These are phyloP conservation scores for Termitomyces sp. DNA, from an alignment of 768 basidiomycete genomes.

Conservation along the genomic window DNA sequence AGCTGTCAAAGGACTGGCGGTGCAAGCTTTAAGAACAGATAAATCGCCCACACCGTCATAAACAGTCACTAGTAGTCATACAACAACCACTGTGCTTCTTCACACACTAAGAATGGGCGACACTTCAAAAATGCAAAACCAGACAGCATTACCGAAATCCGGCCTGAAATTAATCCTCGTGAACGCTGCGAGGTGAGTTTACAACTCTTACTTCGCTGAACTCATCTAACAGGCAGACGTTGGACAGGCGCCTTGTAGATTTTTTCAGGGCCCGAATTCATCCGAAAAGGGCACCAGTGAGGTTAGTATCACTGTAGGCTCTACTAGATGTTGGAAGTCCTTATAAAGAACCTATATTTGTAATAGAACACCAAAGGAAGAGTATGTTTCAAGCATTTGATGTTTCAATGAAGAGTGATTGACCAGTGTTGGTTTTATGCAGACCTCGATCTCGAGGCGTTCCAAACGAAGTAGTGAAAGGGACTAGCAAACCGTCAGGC, in stretches of 20 bases:
- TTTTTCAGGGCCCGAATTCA: background rate
- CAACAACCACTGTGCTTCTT: background rate
- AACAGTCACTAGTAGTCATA: background rate
- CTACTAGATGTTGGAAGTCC: background rate
- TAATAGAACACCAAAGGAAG: background rate
- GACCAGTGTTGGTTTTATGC: background rate
- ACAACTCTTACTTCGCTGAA: background rate
- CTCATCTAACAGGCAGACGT: background rate
- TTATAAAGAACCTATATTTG: background rate
- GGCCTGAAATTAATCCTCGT: background rate
- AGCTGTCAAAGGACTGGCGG: background rate
- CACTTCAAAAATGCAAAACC: background rate
- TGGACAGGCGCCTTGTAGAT: background rate
- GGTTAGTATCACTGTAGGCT: background rate
- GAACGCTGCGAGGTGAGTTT: background rate
- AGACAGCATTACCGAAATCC: background rate
- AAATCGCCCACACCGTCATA: background rate
- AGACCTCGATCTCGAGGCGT: background rate
- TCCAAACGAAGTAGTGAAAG: rapidly evolving
- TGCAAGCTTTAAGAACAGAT: background rate
- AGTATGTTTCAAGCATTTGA: background rate
- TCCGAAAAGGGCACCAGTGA: background rate
- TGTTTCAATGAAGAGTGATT: background rate
- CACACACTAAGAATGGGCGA: background rate
- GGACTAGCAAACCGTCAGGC: background rate